A percentile compares a stretch with the other conserved stretches of the same genome.
Conservation (phyloP, 2,329 filamentous ascomycete species). For the Incumbomyces delicatus region DNA sequence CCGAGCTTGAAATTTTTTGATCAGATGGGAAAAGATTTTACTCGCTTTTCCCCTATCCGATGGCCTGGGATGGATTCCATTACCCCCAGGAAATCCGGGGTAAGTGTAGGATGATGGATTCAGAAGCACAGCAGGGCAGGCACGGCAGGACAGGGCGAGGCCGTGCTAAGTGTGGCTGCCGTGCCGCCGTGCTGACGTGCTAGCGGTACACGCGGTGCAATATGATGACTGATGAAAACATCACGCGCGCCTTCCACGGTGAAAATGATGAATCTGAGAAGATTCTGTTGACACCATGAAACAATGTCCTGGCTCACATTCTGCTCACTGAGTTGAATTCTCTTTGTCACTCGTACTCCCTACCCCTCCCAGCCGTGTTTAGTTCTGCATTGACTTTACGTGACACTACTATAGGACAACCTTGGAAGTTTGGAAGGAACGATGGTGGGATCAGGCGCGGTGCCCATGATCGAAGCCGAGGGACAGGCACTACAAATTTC, state of each 20-base stretch:
- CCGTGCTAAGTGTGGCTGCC: no score
- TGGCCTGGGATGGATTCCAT: slow-evolving; percentile 15
- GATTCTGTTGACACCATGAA: slow-evolving; percentile 5
- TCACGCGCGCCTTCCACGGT: background rate
- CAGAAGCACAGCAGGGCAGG: no score
- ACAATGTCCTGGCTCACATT: background rate
- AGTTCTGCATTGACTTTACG: background rate
- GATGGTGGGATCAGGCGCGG: background rate
- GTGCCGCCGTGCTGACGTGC: no score
- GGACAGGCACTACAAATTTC: background rate
- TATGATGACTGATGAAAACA: slow-evolving; percentile 5
- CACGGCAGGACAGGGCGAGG: no score
- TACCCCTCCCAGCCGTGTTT: slow-evolving; percentile 4
- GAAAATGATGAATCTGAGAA: background rate
- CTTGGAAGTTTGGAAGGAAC: no score
- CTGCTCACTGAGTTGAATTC: slow-evolving; percentile 2
- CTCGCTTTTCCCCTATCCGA: slow-evolving; percentile 4
- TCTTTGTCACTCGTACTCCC: slow-evolving; percentile 7
- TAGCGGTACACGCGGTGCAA: no score
- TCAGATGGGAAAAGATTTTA: slow-evolving; percentile 6
- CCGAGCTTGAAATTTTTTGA: background rate
- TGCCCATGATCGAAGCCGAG: background rate
- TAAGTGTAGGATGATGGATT: background rate
- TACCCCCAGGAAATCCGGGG: slow-evolving; percentile 18
- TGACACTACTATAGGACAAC: no score